phyloP scores from a whole-genome alignment of 257 asterid species.

The Solanum virginianum region DNA sequence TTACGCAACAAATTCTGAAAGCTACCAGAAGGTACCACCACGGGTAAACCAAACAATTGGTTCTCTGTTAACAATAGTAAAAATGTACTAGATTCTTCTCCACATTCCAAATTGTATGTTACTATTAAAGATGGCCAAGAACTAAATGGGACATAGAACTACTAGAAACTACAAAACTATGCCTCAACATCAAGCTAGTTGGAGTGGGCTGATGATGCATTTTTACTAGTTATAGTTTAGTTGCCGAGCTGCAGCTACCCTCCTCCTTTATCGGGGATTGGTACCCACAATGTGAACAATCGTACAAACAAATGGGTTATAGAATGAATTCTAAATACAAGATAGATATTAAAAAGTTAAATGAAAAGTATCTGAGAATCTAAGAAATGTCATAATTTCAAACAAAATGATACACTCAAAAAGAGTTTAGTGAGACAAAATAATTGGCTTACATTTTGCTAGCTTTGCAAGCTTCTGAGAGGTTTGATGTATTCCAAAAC shows the following conservation, averaged over 20 bases:
- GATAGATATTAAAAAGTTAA: neutral
- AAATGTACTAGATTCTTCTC: neutral
- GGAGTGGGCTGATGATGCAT: neutral
- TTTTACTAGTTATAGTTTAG: neutral
- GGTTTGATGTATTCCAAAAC: constrained; percentile 80
- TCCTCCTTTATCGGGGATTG: neutral
- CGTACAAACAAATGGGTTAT: neutral
- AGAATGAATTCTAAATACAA: neutral
- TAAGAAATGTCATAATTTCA: neutral
- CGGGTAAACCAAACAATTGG: neutral
- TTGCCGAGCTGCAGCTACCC: neutral
- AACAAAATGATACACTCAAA: neutral
- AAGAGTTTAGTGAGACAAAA: neutral
- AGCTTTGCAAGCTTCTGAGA: constrained; percentile 91
- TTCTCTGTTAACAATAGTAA: neutral
- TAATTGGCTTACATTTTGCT: constrained; percentile 53
- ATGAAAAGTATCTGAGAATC: neutral
- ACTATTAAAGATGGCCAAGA: neutral
- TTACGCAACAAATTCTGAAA: neutral
- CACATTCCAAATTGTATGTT: neutral
- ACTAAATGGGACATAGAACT: neutral
- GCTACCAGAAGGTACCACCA: neutral
- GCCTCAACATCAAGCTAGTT: neutral
- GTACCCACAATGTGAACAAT: neutral
- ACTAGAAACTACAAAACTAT: neutral